phyloP scores from a whole-genome alignment of 176 grass and related monocot species.

The Musa acuminata region DNA sequence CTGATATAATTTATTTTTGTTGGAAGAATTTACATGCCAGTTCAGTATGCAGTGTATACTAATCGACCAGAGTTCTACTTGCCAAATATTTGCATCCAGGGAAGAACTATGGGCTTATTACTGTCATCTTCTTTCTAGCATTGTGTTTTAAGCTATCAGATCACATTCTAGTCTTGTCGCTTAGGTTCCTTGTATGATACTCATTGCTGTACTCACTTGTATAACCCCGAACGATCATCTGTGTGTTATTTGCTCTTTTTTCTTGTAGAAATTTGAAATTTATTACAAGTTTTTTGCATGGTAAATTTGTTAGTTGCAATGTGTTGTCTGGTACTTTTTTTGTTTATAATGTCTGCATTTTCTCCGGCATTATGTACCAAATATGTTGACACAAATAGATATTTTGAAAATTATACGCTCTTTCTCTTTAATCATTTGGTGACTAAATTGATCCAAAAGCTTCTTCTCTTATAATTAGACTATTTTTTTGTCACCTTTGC shows the following conservation, averaged over 20 bases:
- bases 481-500: too few species aligned
- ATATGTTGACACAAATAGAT: too few species aligned
- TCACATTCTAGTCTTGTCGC: not conserved
- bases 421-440: too few species aligned
- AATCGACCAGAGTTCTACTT: not conserved
- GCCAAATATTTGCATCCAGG: not conserved
- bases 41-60: not conserved
- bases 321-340: not conserved
- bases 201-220: not conserved
- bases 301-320: not conserved
- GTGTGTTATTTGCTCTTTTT: not conserved
- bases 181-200: not conserved
- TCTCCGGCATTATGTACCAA: too few species aligned
- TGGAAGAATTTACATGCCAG: not conserved
- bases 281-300: too few species aligned
- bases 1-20: not conserved
- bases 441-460: too few species aligned
- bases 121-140: not conserved
- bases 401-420: too few species aligned
- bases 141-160: not conserved
- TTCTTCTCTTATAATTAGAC: too few species aligned
- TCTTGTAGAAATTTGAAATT: not conserved
- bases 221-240: not conserved
- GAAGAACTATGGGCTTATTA: not conserved
- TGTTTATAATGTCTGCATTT: not conserved